Evolutionary conservation across 768 basidiomycete genomes (phyloP), one percentile per base, ranked within the genome.

Genomic region (Agrocybe pediades): DNA sequence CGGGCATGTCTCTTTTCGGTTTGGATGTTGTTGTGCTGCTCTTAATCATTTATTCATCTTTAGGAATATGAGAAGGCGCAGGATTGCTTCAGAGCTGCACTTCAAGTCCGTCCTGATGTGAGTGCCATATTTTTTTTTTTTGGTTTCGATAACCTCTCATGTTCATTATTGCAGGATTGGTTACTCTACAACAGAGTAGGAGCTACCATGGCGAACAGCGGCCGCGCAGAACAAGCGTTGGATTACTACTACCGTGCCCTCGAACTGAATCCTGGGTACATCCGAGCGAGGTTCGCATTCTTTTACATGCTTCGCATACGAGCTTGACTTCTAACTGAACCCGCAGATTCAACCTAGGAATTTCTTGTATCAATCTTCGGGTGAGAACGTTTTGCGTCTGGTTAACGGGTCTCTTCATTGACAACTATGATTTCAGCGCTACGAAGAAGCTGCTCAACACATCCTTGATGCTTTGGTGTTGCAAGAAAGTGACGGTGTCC

Each of bases 111-210:
- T 53, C 96, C 95, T 2, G 87, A 94, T 50, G 95, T 97, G 65
- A 51, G 77, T 64, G 41, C 39, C 24, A 36, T 43, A 16, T 27
- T 39, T 33, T 49, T 41, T 39, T 19, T 49, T 27, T 24, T 44
- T 48, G 41, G 25, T 24, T 55, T 49, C 23, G 41, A 43, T 11
- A 9, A 21, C 50, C 39, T 41, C 29, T 57, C 59, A 42, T 56
- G 47, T n/a, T n/a, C n/a, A 15, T 36, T 53, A 27, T 51, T 41
- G 29, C 46, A 95, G 92, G 95, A 98, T 65, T 96, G 90, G 87
- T 73, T 92, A 33, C 71, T 98, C 53, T 96, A 91, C 71, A 98
- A 98, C 65, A 84, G 95, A 15, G 89, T 96, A 39, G 95, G 95
- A 13, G 95, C 95, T 15, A 95, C 93, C 5, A 85, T 95, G 74